These are phyloP conservation scores for Acacia pycnantha DNA, from an alignment of 331 rosid species.

Conservation along the genomic window DNA sequence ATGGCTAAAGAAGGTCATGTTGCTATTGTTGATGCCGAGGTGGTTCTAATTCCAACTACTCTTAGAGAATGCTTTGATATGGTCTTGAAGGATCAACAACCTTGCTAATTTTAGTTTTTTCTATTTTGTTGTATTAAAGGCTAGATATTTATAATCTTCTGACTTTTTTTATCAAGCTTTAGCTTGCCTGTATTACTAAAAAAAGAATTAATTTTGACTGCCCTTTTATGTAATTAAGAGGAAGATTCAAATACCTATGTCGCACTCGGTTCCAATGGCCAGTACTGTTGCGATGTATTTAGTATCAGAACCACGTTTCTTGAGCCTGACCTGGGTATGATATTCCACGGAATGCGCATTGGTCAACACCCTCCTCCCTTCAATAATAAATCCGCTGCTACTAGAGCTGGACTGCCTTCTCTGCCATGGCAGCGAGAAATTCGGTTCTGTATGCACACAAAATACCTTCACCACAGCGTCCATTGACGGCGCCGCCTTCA, in stretches of 20 bases:
- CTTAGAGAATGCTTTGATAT: no score
- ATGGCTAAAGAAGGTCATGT: no score
- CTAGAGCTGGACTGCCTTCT: conserved; percentile 53
- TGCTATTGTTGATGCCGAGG: no score
- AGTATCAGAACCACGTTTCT: conserved; percentile 62
- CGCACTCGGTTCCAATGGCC: conserved; percentile 59
- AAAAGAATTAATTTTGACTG: no score
- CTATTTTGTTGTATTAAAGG: no score
- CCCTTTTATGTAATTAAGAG: not conserved
- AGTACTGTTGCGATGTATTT: conserved; percentile 57
- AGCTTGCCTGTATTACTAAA: no score
- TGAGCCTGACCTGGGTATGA: conserved; percentile 59
- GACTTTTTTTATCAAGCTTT: no score
- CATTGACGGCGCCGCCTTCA: conserved; percentile 42
- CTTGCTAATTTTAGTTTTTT: no score
- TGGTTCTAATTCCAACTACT: no score
- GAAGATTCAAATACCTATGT: not conserved
- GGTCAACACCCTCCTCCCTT: conserved; percentile 47
- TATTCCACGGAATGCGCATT: conserved; percentile 68
- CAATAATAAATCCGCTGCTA: conserved; percentile 52
- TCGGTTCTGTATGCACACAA: conserved; percentile 58
- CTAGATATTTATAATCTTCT: no score
- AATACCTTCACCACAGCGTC: conserved; percentile 70
- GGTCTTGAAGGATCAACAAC: no score
- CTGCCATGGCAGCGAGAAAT: conserved; percentile 67